Evolutionary conservation across 305 asterid genomes (phyloP).

Genomic region (Solanum hybrid): DNA sequence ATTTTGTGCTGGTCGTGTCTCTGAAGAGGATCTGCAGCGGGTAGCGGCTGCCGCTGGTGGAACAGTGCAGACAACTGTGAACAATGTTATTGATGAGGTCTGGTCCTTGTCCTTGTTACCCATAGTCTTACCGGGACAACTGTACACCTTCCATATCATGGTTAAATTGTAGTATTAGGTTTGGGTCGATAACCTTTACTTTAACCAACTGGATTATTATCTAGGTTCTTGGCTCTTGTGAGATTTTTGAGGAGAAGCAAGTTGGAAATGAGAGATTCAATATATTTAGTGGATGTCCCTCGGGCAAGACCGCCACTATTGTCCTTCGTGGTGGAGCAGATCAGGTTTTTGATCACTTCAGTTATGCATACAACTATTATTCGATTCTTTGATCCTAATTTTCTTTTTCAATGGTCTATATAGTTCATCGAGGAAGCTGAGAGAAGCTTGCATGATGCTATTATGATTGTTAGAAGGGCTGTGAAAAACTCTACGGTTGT

Average conservation of each 20-base stretch:
- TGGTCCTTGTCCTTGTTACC: neutral
- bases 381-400: conserved; percentile 12
- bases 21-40: conserved; percentile 43
- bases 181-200: neutral
- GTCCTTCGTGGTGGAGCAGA: conserved; percentile 99
- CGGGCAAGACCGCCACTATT: conserved; percentile 88
- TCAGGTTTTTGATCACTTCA: conserved; percentile 47
- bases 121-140: neutral
- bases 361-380: neutral
- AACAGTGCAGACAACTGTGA: conserved; percentile 70
- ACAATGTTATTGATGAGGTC: conserved; percentile 71
- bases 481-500: conserved; percentile 87
- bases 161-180: neutral
- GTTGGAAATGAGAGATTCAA: conserved; percentile 99
- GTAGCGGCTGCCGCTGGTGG: conserved; percentile 60
- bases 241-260: conserved; percentile 87
- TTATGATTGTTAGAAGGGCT: conserved; percentile 92
- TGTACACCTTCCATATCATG: neutral
- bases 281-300: conserved; percentile 94
- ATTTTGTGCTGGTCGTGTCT: conserved; percentile 46
- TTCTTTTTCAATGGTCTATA: conserved; percentile 20
- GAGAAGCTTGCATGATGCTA: conserved; percentile 79
- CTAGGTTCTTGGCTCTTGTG: conserved; percentile 93
- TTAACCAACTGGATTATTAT: neutral
- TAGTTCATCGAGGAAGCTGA: conserved; percentile 95